Base-by-base conservation (phyloP, 2,329 filamentous ascomycete species). In the Cercospora citrullina region DNA sequence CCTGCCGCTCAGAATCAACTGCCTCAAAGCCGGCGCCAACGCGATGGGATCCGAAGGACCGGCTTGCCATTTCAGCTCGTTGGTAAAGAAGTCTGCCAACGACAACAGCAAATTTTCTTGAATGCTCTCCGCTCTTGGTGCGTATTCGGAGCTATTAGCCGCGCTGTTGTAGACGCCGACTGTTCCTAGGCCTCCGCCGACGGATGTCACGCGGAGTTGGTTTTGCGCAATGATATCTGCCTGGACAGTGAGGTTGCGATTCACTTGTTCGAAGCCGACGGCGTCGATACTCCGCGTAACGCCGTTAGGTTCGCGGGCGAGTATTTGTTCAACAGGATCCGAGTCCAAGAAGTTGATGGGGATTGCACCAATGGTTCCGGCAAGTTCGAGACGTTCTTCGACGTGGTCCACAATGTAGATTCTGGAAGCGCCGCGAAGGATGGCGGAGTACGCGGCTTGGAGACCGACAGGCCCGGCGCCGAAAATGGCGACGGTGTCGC, bases 271-370 rank as follows among this genome's bases (percentile, higher is more conserved):
- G 73, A 89, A 90, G 0, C 88, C 88, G 0, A 90, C 88, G 9
- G 86, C 86, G 77, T 90, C 88, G 0, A 90, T 84, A 0, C 86
- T 85, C 4, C 88, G 80, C 69, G 89, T 87, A 1, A 90, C 87
- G 84, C 86, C 86, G 0, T 83, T 86, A 1, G 80, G 84, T 60
- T 89, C 88, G 8, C 80, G 73, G 64, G 84, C 79, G 58, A 89
- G 85, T 60, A 90, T 90, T 73, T 87, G 82, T 28, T 87, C 84
- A 0, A 89, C 85, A 1, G 81, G 85, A 70, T 89, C 86, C 2
- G 83, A 82, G 68, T 86, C 83, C 18, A 79, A 84, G 72, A 90
- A 89, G 72, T 90, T 83, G 39, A 90, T 84, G 0, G 87, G 82
- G 3, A 84, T 84, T 67, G 84, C 86, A 0, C 87, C 87, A 53